These are phyloP conservation scores for Zymoseptoria crescenta DNA, from an alignment of 2,329 filamentous ascomycete species.

Conservation along the genomic window DNA sequence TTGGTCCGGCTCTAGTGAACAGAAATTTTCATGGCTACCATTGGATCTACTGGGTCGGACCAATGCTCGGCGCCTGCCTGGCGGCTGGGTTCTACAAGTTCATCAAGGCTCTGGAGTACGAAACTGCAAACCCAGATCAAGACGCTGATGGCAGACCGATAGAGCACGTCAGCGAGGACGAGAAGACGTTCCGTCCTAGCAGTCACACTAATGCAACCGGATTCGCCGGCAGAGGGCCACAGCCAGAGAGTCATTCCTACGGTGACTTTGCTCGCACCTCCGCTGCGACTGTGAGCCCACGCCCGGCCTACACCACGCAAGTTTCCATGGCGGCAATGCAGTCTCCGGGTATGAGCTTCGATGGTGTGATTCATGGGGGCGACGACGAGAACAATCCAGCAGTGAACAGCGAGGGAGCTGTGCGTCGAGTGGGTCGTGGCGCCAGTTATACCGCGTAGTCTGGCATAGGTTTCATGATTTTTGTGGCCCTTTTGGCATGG, in stretches of 20 bases:
- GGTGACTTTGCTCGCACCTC: neutral
- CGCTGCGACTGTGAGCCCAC: neutral
- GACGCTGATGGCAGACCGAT: neutral
- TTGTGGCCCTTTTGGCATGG: neutral
- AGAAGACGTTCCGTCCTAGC: neutral
- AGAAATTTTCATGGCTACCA: slow-evolving; percentile 15
- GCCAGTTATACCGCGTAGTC: slow-evolving; percentile 7
- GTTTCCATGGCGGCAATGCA: neutral
- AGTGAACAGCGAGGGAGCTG: neutral
- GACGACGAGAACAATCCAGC: neutral
- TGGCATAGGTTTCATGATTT: neutral
- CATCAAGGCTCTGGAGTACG: slow-evolving; percentile 27
- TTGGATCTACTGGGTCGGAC: slow-evolving; percentile 21
- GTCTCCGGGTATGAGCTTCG: neutral
- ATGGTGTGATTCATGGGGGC: neutral
- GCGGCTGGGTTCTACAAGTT: slow-evolving; percentile 28
- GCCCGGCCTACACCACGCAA: neutral
- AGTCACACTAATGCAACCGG: neutral
- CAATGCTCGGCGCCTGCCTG: slow-evolving; percentile 23
- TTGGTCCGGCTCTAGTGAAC: slow-evolving; percentile 27
- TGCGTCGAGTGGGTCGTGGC: slow-evolving; percentile 4
- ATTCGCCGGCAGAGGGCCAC: neutral
- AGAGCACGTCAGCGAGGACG: neutral
- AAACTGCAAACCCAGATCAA: slow-evolving; percentile 25
- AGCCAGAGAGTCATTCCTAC: neutral